Evolutionary conservation across 305 asterid species (phyloP).

Genomic region (Rubia tinctorum): DNA sequence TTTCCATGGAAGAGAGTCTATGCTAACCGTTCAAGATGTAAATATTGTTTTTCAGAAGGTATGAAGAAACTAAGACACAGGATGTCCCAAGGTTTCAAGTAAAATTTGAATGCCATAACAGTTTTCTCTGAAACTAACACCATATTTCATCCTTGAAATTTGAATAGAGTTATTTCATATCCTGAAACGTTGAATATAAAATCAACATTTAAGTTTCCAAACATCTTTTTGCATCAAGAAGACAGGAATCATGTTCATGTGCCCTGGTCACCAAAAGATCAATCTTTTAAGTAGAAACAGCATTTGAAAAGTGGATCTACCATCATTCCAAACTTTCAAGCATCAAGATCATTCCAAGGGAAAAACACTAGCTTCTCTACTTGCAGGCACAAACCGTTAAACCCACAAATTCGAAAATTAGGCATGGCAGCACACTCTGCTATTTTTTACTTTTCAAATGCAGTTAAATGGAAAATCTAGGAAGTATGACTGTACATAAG

Average conservation of each 20-base stretch:
- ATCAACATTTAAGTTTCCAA: neutral
- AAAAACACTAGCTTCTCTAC: neutral
- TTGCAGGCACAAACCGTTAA: neutral
- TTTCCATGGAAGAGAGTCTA: neutral
- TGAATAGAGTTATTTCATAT: neutral
- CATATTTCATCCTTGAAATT: neutral
- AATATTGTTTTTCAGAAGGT: neutral
- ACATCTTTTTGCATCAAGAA: neutral
- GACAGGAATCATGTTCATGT: neutral
- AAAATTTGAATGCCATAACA: neutral
- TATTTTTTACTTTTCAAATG: slow-evolving; percentile 1
- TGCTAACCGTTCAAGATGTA: neutral
- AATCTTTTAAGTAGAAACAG: neutral
- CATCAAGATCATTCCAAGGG: neutral
- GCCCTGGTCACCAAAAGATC: neutral
- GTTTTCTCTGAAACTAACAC: neutral
- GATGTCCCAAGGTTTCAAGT: neutral
- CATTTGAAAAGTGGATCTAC: neutral
- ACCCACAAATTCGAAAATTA: neutral
- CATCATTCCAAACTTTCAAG: neutral
- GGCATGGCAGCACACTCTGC: neutral
- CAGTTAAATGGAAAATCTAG: neutral
- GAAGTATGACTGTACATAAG: neutral
- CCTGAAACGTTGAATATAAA: neutral
- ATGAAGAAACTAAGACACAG: neutral